Percentiles rank a stretch among this genome's conserved stretches.
Conservation (phyloP, 2,329 filamentous ascomycete species). For the Aureobasidium sp. region DNA sequence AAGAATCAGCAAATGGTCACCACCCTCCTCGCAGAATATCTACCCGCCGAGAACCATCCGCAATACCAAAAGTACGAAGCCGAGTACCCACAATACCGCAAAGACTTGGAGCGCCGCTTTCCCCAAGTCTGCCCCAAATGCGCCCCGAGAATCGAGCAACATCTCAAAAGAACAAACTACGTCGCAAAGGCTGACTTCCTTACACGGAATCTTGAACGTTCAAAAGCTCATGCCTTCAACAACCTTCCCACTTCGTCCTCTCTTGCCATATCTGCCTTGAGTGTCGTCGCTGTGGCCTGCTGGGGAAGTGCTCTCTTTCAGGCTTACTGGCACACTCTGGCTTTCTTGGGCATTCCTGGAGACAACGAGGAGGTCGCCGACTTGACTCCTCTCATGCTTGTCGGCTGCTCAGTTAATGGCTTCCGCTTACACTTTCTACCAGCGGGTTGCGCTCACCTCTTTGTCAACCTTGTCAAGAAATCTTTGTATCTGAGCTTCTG, state of each 20-base stretch:
- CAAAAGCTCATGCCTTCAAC: slow-evolving; percentile 15
- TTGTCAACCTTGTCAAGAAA: slow-evolving; percentile 18
- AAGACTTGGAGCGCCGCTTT: slow-evolving; percentile 69
- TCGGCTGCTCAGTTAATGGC: slow-evolving; percentile 14
- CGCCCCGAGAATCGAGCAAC: slow-evolving; percentile 61
- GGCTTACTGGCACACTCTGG: slow-evolving; percentile 26
- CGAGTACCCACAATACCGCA: slow-evolving; percentile 60
- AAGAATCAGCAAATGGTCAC: slow-evolving; percentile 83
- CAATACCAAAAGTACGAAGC: slow-evolving; percentile 60
- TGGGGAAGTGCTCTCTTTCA: slow-evolving; percentile 30
- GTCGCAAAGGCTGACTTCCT: slow-evolving; percentile 65
- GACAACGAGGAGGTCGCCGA: slow-evolving; percentile 10
- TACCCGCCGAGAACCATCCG: slow-evolving; percentile 57
- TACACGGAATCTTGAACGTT: slow-evolving; percentile 19
- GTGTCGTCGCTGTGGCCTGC: slow-evolving; percentile 34
- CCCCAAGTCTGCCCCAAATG: slow-evolving; percentile 82
- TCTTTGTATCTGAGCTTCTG: slow-evolving; percentile 17
- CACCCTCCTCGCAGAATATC: slow-evolving; percentile 68
- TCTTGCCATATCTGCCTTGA: not conserved
- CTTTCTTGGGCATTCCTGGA: slow-evolving; percentile 7
- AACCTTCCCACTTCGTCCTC: not conserved
- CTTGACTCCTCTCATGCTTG: not conserved
- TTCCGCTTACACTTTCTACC: slow-evolving; percentile 15
- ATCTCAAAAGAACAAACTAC: slow-evolving; percentile 64
- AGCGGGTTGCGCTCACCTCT: slow-evolving; percentile 17